Percentiles rank a stretch among this genome's conserved stretches.
Evolutionary conservation across 106 monocot genomes (phyloP).

Genomic region (Apostasia ramifera): DNA sequence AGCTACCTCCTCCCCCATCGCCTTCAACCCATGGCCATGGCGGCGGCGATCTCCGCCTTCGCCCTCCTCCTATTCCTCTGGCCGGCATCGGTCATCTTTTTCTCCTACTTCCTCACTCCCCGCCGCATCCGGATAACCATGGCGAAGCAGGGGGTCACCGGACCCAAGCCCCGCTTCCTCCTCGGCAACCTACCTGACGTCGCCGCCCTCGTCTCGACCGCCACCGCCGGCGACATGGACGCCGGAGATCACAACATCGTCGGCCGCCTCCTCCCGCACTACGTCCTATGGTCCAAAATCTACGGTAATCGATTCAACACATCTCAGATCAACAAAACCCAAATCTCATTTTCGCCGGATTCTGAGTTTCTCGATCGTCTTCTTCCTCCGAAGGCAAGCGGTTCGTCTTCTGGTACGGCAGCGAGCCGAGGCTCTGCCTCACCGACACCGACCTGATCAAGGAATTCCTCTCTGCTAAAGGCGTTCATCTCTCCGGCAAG

Average conservation of each 20-base stretch:
- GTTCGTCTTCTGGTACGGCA: conserved; percentile 87
- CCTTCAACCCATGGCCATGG: neutral
- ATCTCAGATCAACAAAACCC: neutral
- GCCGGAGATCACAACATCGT: conserved; percentile 65
- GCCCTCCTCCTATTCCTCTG: conserved; percentile 25
- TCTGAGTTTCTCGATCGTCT: neutral
- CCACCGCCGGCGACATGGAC: conserved; percentile 50
- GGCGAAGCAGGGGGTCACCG: conserved; percentile 57
- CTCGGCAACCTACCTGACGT: conserved; percentile 68
- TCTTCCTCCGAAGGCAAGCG: conserved; percentile 38
- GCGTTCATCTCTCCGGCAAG: conserved; percentile 47
- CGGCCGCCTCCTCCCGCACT: conserved; percentile 80
- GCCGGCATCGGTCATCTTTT: conserved; percentile 41
- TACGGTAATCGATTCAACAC: conserved; percentile 32
- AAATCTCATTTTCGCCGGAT: neutral
- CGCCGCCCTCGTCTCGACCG: conserved; percentile 34
- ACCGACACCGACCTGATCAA: conserved; percentile 78
- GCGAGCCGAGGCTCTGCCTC: conserved; percentile 89
- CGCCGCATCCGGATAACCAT: conserved; percentile 43
- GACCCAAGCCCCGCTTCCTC: conserved; percentile 53
- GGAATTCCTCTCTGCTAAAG: conserved; percentile 78
- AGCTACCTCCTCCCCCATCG: neutral
- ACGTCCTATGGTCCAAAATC: conserved; percentile 64
- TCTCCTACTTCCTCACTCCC: conserved; percentile 58
- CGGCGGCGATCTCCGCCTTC: neutral